Evolutionary conservation across 176 grass and related monocot species (phyloP).

Genomic region (Oryza coarctata): DNA sequence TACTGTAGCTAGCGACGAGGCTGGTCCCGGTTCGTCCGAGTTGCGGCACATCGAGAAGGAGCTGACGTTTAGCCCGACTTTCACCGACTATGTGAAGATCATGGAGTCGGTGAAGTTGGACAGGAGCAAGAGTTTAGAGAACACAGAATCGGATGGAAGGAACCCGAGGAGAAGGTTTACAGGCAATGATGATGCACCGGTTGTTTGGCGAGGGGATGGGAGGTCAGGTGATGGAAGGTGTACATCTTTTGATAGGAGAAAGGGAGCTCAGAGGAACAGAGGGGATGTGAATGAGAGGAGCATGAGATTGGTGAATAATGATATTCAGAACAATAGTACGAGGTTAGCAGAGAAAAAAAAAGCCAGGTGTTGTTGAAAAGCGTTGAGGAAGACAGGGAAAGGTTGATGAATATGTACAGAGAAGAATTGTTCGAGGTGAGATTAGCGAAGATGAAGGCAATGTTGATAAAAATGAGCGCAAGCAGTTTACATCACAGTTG

Average conservation of each 20-base stretch:
- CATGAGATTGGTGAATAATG: not conserved
- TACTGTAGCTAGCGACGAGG: constrained; percentile 32
- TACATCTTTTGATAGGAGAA: constrained; percentile 35
- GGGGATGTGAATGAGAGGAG: constrained; percentile 1
- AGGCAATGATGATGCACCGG: constrained; percentile 8
- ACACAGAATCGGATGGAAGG: constrained; percentile 19
- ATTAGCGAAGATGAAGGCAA: not conserved
- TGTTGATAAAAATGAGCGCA: not conserved
- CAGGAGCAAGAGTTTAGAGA: constrained; percentile 47
- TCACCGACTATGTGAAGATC: constrained; percentile 94
- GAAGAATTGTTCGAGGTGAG: constrained; percentile 43
- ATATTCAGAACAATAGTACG: constrained; percentile 2
- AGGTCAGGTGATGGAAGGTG: constrained; percentile 37
- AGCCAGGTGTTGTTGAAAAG: not conserved
- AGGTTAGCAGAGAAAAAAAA: constrained; percentile 34
- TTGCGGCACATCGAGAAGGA: constrained; percentile 78
- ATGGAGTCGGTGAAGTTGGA: constrained; percentile 91
- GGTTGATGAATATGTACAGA: constrained; percentile 37
- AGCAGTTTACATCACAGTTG: constrained; percentile 27
- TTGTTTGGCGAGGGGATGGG: constrained; percentile 1
- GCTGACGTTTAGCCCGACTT: constrained; percentile 69
- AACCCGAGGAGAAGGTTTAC: constrained; percentile 36
- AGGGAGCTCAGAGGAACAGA: constrained; percentile 15
- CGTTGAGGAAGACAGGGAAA: not conserved
- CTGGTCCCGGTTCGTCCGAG: constrained; percentile 13